Conservation (phyloP, 176 grass and related monocot species). For the Carex littledalei region DNA sequence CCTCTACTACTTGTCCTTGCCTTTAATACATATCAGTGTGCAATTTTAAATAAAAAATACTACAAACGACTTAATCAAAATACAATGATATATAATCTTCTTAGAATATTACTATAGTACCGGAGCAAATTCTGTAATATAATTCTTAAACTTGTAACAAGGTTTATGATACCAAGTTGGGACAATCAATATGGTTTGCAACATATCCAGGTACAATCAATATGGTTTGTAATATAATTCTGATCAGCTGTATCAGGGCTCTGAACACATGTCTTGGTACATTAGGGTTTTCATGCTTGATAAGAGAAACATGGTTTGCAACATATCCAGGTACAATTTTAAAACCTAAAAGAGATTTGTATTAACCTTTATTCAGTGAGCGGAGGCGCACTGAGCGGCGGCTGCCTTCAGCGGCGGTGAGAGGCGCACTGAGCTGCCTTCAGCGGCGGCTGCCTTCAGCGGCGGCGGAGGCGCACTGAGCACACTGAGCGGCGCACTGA, state of each 20-base stretch:
- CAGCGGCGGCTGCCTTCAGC: too few species aligned
- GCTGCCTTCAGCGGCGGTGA: too few species aligned
- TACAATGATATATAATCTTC: neutral
- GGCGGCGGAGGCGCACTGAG: too few species aligned
- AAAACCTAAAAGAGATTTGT: neutral
- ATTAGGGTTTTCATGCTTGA: constrained; percentile 44
- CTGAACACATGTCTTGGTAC: constrained; percentile 17
- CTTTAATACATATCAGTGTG: constrained; percentile 21
- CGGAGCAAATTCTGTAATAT: neutral
- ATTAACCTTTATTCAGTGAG: too few species aligned
- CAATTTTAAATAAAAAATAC: neutral
- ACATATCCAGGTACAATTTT: neutral
- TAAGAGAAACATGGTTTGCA: constrained; percentile 24
- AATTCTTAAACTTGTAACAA: neutral
- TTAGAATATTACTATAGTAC: neutral
- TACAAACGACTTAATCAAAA: neutral
- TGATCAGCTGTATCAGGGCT: constrained; percentile 22
- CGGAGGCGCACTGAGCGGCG: too few species aligned
- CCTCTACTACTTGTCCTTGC: constrained; percentile 41
- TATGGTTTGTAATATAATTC: too few species aligned
- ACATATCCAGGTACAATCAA: too few species aligned
- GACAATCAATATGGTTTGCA: neutral
- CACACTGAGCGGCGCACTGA: too few species aligned
- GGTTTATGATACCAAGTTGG: neutral
- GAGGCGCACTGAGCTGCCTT: too few species aligned